Conservation (phyloP, 345 rosid genomes). For the Citrus mangshanensis region DNA sequence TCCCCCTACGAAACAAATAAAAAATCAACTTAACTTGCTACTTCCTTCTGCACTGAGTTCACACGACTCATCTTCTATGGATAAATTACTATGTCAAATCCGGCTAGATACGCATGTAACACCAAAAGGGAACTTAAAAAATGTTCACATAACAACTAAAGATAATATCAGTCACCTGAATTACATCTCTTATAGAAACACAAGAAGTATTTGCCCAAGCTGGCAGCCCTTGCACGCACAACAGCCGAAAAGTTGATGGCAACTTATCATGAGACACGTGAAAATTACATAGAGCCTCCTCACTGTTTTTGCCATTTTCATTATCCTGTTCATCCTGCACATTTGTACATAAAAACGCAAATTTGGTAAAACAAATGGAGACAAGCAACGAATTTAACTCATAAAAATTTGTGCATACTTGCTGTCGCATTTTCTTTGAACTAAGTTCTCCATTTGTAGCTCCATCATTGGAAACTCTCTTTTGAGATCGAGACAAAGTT, state of each 20-base stretch:
- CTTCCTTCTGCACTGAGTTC: background rate
- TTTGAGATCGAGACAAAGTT: constrained; percentile 22
- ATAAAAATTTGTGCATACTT: constrained; percentile 17
- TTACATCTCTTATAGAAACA: constrained; percentile 81
- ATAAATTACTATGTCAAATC: too few relatives aligned
- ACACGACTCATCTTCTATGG: background rate
- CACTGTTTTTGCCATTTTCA: constrained; percentile 12
- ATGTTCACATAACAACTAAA: background rate
- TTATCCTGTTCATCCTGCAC: constrained; percentile 31
- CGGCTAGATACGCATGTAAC: background rate
- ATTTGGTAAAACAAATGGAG: background rate
- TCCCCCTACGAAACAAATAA: constrained; percentile 57
- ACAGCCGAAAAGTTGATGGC: constrained; percentile 56
- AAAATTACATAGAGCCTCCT: constrained; percentile 55
- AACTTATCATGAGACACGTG: constrained; percentile 38
- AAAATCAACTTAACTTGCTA: constrained; percentile 9
- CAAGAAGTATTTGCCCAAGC: constrained; percentile 84
- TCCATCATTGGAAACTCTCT: constrained; percentile 24
- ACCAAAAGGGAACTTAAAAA: background rate
- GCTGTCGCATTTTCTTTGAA: constrained; percentile 46
- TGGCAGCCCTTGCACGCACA: constrained; percentile 73
- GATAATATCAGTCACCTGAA: constrained; percentile 47
- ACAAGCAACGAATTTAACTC: background rate
- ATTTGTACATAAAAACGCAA: background rate
- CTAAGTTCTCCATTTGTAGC: constrained; percentile 17